Conservation (phyloP, 768 basidiomycete species). For the Mycena latifolia region DNA sequence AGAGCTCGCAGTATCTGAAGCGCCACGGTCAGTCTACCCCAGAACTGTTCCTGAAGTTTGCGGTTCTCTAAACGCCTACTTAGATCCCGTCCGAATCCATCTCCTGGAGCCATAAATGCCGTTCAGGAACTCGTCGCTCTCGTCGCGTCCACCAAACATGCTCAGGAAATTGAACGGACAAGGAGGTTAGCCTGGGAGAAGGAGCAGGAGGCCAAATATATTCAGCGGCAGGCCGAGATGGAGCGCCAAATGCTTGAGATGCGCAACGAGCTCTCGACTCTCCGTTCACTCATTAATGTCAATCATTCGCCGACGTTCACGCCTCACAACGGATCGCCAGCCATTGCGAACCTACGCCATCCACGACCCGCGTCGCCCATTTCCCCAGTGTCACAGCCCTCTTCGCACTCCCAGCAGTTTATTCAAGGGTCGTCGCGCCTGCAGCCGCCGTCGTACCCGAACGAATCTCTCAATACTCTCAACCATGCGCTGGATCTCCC, state of each 20-base stretch:
- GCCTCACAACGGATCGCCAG: constrained; percentile 41
- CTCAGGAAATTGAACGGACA: constrained; percentile 70
- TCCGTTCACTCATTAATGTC: constrained; percentile 54
- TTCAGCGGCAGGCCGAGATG: constrained; percentile 68
- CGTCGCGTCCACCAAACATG: constrained; percentile 67
- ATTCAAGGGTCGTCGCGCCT: constrained; percentile 51
- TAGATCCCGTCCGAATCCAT: constrained; percentile 46
- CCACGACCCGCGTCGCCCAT: constrained; percentile 49
- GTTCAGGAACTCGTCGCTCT: constrained; percentile 74
- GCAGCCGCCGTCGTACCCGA: neutral
- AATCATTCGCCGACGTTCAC: constrained; percentile 37
- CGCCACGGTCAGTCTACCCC: constrained; percentile 52
- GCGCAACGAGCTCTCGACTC: constrained; percentile 63
- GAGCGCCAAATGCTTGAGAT: constrained; percentile 67
- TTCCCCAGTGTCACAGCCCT: constrained; percentile 51
- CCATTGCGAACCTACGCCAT: constrained; percentile 45
- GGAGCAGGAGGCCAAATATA: constrained; percentile 72
- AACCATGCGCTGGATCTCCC: constrained; percentile 38
- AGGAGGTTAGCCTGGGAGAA: constrained; percentile 77
- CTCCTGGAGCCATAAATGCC: constrained; percentile 54
- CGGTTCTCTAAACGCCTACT: constrained; percentile 8
- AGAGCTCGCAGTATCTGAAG: constrained; percentile 69
- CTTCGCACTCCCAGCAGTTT: constrained; percentile 48
- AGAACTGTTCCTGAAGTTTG: neutral
- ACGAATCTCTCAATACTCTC: neutral